Evolutionary conservation across 768 basidiomycete genomes (phyloP).

Genomic region (Multifurca ochricompacta): DNA sequence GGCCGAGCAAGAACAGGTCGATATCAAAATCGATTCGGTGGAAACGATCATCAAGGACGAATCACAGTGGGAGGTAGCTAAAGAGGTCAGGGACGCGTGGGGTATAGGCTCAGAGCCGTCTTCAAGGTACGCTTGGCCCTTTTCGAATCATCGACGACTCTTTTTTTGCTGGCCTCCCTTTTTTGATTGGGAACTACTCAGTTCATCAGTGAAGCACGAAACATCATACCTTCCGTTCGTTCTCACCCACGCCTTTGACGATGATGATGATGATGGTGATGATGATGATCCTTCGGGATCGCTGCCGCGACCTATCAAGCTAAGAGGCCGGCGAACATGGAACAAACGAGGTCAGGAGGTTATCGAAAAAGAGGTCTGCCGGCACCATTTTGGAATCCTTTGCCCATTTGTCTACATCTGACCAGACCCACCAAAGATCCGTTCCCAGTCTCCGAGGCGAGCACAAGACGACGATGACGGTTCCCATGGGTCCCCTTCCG

Average conservation of each 20-base stretch:
- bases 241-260: conserved; percentile 5
- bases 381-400: not conserved
- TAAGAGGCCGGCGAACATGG: conserved; percentile 19
- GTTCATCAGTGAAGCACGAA: conserved; percentile 16
- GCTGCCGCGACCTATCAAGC: conserved; percentile 8
- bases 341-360: conserved; percentile 22
- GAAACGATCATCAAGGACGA: conserved; percentile 11
- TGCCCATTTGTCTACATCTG: not conserved
- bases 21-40: not conserved
- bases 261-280: too few species aligned
- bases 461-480: not conserved
- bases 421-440: conserved; percentile 13
- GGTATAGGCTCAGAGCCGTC: conserved; percentile 4
- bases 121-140: conserved; percentile 3
- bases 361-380: conserved; percentile 7
- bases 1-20: not conserved
- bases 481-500: conserved; percentile 13
- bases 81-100: conserved; percentile 13
- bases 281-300: conserved; percentile 20
- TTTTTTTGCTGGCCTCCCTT: too few species aligned
- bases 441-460: conserved; percentile 7
- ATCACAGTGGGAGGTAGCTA: conserved; percentile 17
- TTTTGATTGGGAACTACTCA: too few species aligned
- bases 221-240: conserved; percentile 20
- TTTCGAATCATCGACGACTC: too few species aligned